These are phyloP conservation scores for Grigorovia jiainica DNA, from an alignment of 805 yeast genomes.

Conservation along the genomic window DNA sequence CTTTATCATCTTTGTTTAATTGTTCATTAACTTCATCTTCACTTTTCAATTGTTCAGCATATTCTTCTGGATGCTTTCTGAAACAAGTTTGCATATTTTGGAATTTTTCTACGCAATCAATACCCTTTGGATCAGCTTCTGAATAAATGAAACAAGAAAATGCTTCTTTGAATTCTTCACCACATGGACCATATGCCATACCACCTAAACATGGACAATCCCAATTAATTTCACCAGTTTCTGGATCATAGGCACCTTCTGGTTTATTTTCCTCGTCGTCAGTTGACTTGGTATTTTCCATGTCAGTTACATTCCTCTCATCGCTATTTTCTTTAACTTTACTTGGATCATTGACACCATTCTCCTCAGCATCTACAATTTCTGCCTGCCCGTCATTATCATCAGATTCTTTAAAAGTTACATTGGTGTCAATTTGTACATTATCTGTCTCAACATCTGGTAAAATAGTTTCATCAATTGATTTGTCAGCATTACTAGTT, in stretches of 20 bases:
- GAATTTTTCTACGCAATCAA: constrained; percentile 90
- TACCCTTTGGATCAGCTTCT: constrained; percentile 92
- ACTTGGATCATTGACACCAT: background rate
- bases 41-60: constrained; percentile 59
- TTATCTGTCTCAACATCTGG: background rate
- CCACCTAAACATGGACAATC: constrained; percentile 99
- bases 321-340: background rate
- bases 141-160: constrained; percentile 93
- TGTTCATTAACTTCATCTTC: constrained; percentile 12
- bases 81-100: constrained; percentile 91
- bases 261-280: constrained; percentile 10
- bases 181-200: constrained; percentile 99
- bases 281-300: constrained; percentile 58
- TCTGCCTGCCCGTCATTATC: background rate
- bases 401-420: background rate
- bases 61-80: constrained; percentile 85
- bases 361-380: background rate
- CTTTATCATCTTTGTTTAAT: constrained; percentile 7
- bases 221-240: constrained; percentile 99
- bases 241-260: constrained; percentile 82
- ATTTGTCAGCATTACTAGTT: background rate
- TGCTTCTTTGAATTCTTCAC: constrained; percentile 90
- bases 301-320: constrained; percentile 68
- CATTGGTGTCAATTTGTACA: background rate
- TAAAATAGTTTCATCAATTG: background rate